Base-by-base conservation (phyloP, 306 rosid species). In the Vigna nakashimae region DNA sequence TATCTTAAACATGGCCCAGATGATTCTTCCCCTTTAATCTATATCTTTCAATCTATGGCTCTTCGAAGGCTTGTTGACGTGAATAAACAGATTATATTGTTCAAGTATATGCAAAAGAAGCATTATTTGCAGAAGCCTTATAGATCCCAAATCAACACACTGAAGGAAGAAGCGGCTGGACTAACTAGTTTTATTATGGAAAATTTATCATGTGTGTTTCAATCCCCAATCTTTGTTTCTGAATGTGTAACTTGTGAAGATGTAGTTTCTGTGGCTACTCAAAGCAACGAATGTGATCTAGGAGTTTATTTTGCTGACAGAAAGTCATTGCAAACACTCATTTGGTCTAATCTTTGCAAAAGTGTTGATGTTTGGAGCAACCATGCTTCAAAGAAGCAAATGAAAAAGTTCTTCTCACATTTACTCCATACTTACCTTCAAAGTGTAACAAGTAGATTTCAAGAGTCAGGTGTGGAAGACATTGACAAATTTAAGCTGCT, bases 31-130 rank as follows among this genome's bases (percentile, higher is more conserved):
- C 91, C 92, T 66, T 85, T 92, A 85, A 76, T 88, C 65, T 86
- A 89, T 78, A 73, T 82, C 65, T 88, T 92, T 84, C 94, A 89
- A 77, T 82, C 87, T 28, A 92, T 94, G 97, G 83, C 87, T 82
- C 88, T 90, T 89, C 93, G 87, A 84, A 89, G 98, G 88, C 93
- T 94, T 74, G 87, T 80, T 78, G 92, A 92, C 85, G 86, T 92
- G 91, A 91, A 94, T 82, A 89, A 84, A 78, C 91, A 80, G 79
- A 84, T 94, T 80, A 79, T 78, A 30, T 80, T 88, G 77, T 83
- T 87, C 51, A 88, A 83, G 76, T 92, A 89, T 88, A 70, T 88
- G 74, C 92, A 86, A 80, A 86, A 84, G 76, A 81, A 68, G 80
- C 81, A 77, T 28, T 81, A 83, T 84, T 73, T 88, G 76, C 92